Conservation (phyloP, 2,329 filamentous ascomycete species). For the Emmonsia crescens region DNA sequence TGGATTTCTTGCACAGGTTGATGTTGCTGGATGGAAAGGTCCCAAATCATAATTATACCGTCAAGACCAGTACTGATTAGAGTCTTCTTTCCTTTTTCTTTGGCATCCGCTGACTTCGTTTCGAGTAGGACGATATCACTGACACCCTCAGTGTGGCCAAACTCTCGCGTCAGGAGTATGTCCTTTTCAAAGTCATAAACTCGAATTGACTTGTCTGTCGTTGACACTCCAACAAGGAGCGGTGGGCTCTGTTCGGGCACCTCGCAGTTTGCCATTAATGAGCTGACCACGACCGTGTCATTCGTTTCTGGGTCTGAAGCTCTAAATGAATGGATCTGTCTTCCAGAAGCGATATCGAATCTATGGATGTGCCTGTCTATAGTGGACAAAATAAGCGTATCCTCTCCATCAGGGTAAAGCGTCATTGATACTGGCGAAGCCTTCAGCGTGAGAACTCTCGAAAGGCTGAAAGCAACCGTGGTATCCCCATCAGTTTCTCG, state of each 20-base stretch:
- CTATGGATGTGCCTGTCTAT: constrained; percentile 51
- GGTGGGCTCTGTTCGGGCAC: constrained; percentile 47
- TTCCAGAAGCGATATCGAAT: constrained; percentile 55
- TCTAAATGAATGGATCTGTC: constrained; percentile 63
- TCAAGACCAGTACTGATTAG: constrained; percentile 68
- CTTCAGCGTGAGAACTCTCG: constrained; percentile 69
- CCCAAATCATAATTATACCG: constrained; percentile 75
- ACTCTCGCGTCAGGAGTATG: constrained; percentile 71
- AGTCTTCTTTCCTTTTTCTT: constrained; percentile 36
- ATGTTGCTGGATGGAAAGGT: constrained; percentile 25
- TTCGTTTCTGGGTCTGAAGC: constrained; percentile 67
- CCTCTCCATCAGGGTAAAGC: constrained; percentile 50
- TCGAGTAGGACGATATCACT: constrained; percentile 69
- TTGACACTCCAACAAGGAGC: constrained; percentile 76
- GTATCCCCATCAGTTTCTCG: constrained; percentile 47
- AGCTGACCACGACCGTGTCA: constrained; percentile 75
- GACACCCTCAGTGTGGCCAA: constrained; percentile 90
- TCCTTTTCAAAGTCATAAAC: constrained; percentile 75
- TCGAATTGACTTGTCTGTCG: constrained; percentile 89
- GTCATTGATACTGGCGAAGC: constrained; percentile 79
- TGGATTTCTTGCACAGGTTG: constrained; percentile 20
- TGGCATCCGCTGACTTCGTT: constrained; percentile 18
- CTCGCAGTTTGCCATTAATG: constrained; percentile 51
- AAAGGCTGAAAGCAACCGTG: constrained; percentile 64
- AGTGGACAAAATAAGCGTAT: constrained; percentile 48